phyloP scores from a whole-genome alignment of 2,329 filamentous ascomycete species.

The Penicillium sp. region DNA sequence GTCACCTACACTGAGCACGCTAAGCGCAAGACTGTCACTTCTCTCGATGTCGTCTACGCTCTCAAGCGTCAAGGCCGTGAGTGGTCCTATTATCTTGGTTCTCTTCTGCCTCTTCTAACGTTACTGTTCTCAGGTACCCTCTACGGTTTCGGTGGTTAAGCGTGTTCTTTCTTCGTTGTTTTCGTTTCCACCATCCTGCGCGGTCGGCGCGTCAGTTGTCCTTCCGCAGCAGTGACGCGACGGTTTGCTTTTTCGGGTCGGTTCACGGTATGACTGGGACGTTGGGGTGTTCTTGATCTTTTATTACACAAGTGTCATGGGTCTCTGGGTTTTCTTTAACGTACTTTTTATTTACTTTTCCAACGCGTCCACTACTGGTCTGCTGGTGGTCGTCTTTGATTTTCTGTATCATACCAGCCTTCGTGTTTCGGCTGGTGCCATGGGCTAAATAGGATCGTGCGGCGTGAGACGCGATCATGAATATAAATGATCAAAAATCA shows the following conservation, averaged over 20 bases:
- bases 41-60: conserved; percentile 67
- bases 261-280: conserved; percentile 51
- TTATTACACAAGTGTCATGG: conserved; percentile 45
- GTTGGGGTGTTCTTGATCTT: conserved; percentile 51
- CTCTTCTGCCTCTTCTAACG: conserved; percentile 27
- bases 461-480: conserved; percentile 38
- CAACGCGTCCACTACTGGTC: conserved; percentile 44
- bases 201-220: conserved; percentile 37
- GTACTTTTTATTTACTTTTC: conserved; percentile 42
- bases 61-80: conserved; percentile 66
- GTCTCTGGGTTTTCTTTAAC: conserved; percentile 50
- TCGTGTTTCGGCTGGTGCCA: conserved; percentile 42
- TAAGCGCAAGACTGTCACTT: conserved; percentile 67
- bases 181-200: conserved; percentile 39
- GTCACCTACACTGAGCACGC: conserved; percentile 84
- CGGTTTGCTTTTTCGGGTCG: conserved; percentile 46
- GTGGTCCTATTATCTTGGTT: conserved; percentile 21
- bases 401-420: conserved; percentile 51
- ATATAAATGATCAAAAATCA: conserved; percentile 37
- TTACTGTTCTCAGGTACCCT: conserved; percentile 61
- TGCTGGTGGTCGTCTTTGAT: conserved; percentile 44
- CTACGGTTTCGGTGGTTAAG: conserved; percentile 89
- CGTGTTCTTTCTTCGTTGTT: conserved; percentile 33
- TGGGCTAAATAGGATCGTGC: conserved; percentile 36
- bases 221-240: conserved; percentile 38